A percentile compares a stretch with the other conserved stretches of the same genome.
Conservation (phyloP, 2,329 filamentous ascomycete genomes). For the Fusarium nurragi region DNA sequence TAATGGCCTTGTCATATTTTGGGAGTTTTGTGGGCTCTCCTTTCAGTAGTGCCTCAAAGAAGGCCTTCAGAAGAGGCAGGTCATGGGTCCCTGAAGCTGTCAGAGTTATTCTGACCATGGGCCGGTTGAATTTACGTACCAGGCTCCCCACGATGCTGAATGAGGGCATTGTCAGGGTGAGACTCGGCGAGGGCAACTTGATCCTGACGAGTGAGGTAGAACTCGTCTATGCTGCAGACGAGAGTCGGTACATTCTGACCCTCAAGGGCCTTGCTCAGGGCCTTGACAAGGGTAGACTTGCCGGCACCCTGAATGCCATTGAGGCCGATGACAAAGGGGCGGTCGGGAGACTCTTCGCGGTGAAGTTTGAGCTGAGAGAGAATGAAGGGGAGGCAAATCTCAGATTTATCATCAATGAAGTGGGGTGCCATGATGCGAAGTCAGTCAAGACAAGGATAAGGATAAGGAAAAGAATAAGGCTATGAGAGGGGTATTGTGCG, state of each 20-base stretch:
- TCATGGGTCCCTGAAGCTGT: constrained; percentile 71
- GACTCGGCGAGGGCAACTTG: constrained; percentile 71
- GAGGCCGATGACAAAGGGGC: constrained; percentile 83
- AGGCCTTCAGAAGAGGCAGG: constrained; percentile 66
- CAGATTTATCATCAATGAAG: constrained; percentile 80
- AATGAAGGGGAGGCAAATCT: constrained; percentile 81
- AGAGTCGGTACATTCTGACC: constrained; percentile 68
- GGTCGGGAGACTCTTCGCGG: constrained; percentile 51
- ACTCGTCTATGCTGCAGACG: constrained; percentile 86
- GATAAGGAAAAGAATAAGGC: constrained; percentile 22
- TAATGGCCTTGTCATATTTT: constrained; percentile 84
- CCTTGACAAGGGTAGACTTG: constrained; percentile 85
- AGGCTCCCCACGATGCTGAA: constrained; percentile 85
- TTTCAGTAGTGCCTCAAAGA: constrained; percentile 68
- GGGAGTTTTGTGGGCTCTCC: constrained; percentile 69
- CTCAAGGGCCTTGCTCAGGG: constrained; percentile 70
- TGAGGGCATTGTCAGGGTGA: constrained; percentile 76
- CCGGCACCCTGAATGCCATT: constrained; percentile 93
- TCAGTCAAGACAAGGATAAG: not conserved
- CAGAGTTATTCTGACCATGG: not conserved
- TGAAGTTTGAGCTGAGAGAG: constrained; percentile 66
- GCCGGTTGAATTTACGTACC: constrained; percentile 52
- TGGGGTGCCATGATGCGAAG: constrained; percentile 43
- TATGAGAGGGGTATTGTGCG: not conserved
- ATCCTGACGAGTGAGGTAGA: constrained; percentile 79